Evolutionary conservation across 2,329 filamentous ascomycete genomes (phyloP).

Genomic region (Aotearoamyces nothofagi): DNA sequence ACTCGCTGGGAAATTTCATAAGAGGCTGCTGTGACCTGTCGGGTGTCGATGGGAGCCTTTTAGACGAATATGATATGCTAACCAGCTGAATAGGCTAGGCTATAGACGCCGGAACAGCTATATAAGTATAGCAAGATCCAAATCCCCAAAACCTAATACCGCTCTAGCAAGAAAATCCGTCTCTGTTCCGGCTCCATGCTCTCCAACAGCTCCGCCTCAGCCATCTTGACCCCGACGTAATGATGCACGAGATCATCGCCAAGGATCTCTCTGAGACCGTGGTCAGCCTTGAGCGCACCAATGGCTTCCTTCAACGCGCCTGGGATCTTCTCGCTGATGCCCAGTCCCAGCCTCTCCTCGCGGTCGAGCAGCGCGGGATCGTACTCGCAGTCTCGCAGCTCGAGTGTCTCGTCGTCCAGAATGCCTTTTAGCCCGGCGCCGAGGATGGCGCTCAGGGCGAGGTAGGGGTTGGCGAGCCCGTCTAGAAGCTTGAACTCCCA

Average conservation of each 20-base stretch:
- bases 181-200: constrained; percentile 31
- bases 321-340: constrained; percentile 39
- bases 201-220: constrained; percentile 35
- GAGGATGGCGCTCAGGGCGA: constrained; percentile 48
- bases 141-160: constrained; percentile 44
- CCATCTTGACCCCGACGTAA: constrained; percentile 43
- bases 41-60: too few species aligned
- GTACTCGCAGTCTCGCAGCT: constrained; percentile 34
- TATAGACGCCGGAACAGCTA: too few species aligned
- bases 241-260: constrained; percentile 34
- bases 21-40: too few species aligned
- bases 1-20: too few species aligned
- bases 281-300: constrained; percentile 30
- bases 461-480: constrained; percentile 64
- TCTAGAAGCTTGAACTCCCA: constrained; percentile 75
- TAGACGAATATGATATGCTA: too few species aligned
- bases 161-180: constrained; percentile 46
- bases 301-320: constrained; percentile 37
- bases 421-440: constrained; percentile 44
- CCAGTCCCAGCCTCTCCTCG: constrained; percentile 31
- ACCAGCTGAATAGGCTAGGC: too few species aligned
- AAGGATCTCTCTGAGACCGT: constrained; percentile 28
- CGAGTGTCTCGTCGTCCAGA: constrained; percentile 24
- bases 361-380: constrained; percentile 36
- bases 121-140: too few species aligned